Conservation (phyloP, 768 basidiomycete genomes). For the Leccinum imitatum region DNA sequence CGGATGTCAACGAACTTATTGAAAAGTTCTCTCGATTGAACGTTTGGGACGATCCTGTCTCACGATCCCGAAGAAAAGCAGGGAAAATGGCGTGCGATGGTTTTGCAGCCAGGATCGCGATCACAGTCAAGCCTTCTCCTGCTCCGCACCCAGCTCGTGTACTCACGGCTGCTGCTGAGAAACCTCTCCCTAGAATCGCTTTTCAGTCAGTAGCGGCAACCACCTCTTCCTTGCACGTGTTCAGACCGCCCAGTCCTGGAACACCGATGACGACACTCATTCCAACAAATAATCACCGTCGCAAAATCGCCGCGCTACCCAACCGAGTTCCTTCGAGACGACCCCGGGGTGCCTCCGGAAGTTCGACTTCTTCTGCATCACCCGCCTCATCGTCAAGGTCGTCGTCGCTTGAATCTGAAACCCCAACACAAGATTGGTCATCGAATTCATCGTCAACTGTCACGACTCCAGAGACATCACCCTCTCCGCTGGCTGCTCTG, state of each 20-base stretch:
- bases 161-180: neutral
- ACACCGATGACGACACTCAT: constrained; percentile 16
- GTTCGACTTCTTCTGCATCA: neutral
- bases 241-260: constrained; percentile 20
- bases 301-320: constrained; percentile 27
- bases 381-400: neutral
- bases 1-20: constrained; percentile 2
- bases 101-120: constrained; percentile 9
- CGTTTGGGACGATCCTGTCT: constrained; percentile 7
- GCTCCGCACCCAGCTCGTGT: constrained; percentile 23
- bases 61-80: constrained; percentile 5
- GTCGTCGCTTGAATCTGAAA: neutral
- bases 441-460: neutral
- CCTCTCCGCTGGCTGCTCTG: neutral
- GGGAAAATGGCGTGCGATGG: neutral
- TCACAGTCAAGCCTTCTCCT: constrained; percentile 13
- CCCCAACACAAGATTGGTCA: neutral
- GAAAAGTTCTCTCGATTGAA: constrained; percentile 14
- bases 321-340: constrained; percentile 23
- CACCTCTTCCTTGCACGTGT: constrained; percentile 13
- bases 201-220: constrained; percentile 6
- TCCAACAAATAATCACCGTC: neutral
- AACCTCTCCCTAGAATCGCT: neutral
- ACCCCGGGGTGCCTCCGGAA: neutral
- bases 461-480: constrained; percentile 2